Percentiles rank a stretch among this genome's conserved stretches.
These are phyloP conservation scores for Backusella liffmaniae DNA, from an alignment of 192 early-diverging fungal genomes.

Conservation along the genomic window DNA sequence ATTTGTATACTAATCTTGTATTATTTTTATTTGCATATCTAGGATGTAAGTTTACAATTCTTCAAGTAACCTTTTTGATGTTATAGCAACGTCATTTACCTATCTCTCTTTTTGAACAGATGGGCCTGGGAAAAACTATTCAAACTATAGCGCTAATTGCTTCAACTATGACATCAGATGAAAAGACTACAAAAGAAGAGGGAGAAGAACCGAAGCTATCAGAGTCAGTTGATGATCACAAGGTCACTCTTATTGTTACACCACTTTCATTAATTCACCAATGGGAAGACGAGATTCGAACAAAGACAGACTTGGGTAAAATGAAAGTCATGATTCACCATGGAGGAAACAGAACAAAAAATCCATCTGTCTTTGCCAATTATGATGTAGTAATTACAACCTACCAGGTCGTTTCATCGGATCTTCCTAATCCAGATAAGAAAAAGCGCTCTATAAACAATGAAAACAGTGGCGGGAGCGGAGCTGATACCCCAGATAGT, in stretches of 20 bases:
- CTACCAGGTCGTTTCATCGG: constrained; percentile 36
- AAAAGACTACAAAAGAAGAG: neutral
- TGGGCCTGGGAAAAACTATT: constrained; percentile 44
- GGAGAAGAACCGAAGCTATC: neutral
- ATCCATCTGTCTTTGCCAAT: constrained; percentile 17
- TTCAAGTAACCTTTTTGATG: neutral
- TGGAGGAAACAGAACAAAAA: constrained; percentile 29
- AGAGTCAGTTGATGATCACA: constrained; percentile 4
- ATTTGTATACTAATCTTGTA: neutral
- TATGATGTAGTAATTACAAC: constrained; percentile 45
- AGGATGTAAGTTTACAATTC: constrained; percentile 19
- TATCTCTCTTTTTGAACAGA: constrained; percentile 16
- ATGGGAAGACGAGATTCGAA: constrained; percentile 39
- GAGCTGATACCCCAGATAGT: neutral
- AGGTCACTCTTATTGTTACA: constrained; percentile 38
- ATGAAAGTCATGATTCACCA: constrained; percentile 37
- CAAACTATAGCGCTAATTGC: constrained; percentile 33
- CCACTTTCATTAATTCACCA: constrained; percentile 40
- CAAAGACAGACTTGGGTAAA: constrained; percentile 27
- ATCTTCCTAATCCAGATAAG: constrained; percentile 17
- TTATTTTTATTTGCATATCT: neutral
- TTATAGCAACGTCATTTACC: neutral
- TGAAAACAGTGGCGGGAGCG: neutral
- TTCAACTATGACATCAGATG: constrained; percentile 8
- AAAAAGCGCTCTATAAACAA: constrained; percentile 12